A percentile compares a stretch with the other conserved stretches of the same genome.
Conservation (phyloP, 2,329 filamentous ascomycete species). For the Trichoderma koningiopsis region DNA sequence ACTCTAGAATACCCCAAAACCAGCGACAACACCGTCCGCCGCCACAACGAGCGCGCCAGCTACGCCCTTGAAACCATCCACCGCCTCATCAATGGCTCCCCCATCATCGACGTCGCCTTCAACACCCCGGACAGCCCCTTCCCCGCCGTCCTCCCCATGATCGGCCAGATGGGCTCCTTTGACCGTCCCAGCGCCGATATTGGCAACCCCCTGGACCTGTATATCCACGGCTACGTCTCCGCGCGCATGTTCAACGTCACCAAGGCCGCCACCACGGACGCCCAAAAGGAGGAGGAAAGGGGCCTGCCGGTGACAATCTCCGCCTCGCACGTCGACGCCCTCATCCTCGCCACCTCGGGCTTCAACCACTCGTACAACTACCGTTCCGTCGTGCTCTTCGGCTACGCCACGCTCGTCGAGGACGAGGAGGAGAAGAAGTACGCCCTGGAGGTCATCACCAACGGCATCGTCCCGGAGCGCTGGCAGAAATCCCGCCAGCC, state of each 20-base stretch:
- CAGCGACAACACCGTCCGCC: conserved; percentile 65
- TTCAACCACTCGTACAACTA: conserved; percentile 87
- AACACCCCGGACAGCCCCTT: conserved; percentile 65
- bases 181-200: conserved; percentile 59
- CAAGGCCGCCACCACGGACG: too few relatives aligned
- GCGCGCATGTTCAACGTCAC: conserved; percentile 73
- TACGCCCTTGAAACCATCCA: conserved; percentile 77
- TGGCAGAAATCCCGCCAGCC: conserved; percentile 71
- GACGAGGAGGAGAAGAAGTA: conserved; percentile 71
- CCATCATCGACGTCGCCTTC: conserved; percentile 81
- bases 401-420: conserved; percentile 68
- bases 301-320: conserved; percentile 73
- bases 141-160: conserved; percentile 80
- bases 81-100: conserved; percentile 71
- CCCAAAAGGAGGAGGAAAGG: conserved; percentile 28
- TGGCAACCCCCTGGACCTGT: conserved; percentile 70
- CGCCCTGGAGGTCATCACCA: conserved; percentile 77
- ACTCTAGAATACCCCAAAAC: conserved; percentile 64
- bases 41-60: conserved; percentile 64
- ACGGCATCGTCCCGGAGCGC: conserved; percentile 68
- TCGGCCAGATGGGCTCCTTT: conserved; percentile 78
- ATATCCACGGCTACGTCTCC: conserved; percentile 83
- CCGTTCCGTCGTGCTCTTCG: conserved; percentile 77
- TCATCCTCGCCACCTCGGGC: conserved; percentile 77
- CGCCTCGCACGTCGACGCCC: conserved; percentile 74